Conservation (phyloP, 2,329 filamentous ascomycete genomes). For the Pyricularia sp. region DNA sequence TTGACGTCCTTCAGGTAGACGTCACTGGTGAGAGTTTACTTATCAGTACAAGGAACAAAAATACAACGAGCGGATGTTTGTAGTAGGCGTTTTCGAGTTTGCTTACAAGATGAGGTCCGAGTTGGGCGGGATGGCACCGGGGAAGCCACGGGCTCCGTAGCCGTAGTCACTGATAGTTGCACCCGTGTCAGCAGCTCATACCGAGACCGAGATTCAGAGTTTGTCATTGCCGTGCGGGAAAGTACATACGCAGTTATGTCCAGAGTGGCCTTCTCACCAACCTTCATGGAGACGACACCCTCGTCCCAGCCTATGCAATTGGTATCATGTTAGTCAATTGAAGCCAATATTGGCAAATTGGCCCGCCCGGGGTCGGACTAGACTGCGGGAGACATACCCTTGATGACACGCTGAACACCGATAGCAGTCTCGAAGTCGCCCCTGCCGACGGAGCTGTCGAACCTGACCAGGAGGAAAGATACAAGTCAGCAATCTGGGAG, state of each 20-base stretch:
- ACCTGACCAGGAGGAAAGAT: constrained; percentile 43
- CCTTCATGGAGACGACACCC: constrained; percentile 74
- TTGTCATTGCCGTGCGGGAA: background rate
- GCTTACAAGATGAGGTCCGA: constrained; percentile 79
- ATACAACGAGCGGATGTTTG: background rate
- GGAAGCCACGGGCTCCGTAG: constrained; percentile 62
- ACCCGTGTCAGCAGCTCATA: background rate
- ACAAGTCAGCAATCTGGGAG: constrained; percentile 11
- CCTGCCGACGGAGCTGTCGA: constrained; percentile 76
- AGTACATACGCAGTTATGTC: constrained; percentile 63
- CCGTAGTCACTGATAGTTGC: constrained; percentile 44
- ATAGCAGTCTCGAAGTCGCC: constrained; percentile 71
- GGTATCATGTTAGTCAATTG: background rate
- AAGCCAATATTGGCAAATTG: background rate
- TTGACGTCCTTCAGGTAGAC: constrained; percentile 23
- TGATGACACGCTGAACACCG: constrained; percentile 77
- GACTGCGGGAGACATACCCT: constrained; percentile 45
- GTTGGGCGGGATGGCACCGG: constrained; percentile 65
- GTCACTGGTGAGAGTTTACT: constrained; percentile 14
- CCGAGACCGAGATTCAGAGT: background rate
- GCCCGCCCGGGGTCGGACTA: constrained; percentile 1
- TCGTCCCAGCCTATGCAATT: constrained; percentile 65
- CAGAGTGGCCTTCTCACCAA: constrained; percentile 83
- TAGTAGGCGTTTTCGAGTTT: too few species aligned
- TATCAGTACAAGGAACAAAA: constrained; percentile 10